Evolutionary conservation across 2,329 filamentous ascomycete genomes (phyloP).

Genomic region (Scedosporium apiospermum): DNA sequence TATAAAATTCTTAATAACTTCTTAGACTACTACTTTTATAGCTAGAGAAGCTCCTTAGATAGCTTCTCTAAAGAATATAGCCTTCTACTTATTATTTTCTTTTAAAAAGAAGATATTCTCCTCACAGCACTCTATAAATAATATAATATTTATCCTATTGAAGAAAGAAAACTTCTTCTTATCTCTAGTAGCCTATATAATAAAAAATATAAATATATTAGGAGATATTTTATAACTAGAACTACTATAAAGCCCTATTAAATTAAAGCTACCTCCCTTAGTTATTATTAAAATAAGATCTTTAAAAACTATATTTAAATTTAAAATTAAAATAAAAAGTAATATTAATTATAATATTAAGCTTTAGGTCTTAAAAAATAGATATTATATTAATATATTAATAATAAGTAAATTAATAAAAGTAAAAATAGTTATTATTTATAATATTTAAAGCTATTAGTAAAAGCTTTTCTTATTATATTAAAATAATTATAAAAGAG

Average conservation of each 20-base stretch:
- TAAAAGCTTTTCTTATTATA: neutral
- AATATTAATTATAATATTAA: slow-evolving; percentile 1
- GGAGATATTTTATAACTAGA: neutral
- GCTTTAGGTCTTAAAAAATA: neutral
- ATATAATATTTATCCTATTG: neutral
- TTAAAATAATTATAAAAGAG: too few relatives aligned
- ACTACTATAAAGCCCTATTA: neutral
- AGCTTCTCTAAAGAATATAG: neutral
- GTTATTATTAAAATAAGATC: neutral
- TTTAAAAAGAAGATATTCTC: neutral
- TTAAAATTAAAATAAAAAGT: neutral
- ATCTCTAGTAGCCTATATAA: neutral
- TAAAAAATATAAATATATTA: neutral
- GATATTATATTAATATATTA: slow-evolving; percentile 2
- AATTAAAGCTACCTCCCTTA: neutral
- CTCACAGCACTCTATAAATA: neutral
- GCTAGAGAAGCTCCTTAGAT: neutral
- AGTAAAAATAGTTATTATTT: too few relatives aligned
- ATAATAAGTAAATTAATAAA: neutral
- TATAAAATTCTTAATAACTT: neutral
- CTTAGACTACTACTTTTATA: neutral
- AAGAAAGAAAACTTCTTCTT: neutral
- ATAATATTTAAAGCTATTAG: neutral
- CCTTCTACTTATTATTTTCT: neutral
- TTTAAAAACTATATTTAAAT: neutral